A percentile compares a stretch with the other conserved stretches of the same genome.
These are phyloP conservation scores for Aspergillus hiratsukae DNA, from an alignment of 2,329 filamentous ascomycete species.

Conservation along the genomic window DNA sequence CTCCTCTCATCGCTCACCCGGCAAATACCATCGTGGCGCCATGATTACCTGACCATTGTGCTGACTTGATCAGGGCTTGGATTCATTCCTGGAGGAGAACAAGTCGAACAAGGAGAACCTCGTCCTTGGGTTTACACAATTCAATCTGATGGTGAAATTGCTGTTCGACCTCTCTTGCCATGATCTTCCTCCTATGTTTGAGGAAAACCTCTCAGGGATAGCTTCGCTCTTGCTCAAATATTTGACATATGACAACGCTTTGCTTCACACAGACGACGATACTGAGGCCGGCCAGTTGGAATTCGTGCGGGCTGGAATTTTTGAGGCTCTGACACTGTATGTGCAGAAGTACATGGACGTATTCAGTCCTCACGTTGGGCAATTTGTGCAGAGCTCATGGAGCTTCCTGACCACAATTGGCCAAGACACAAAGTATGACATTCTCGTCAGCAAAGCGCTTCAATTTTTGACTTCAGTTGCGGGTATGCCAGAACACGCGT, in stretches of 20 bases:
- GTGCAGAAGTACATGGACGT: conserved; percentile 94
- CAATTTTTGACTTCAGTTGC: conserved; percentile 92
- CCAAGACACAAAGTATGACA: conserved; percentile 86
- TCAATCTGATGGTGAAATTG: conserved; percentile 86
- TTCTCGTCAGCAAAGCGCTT: conserved; percentile 87
- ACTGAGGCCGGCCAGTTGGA: conserved; percentile 79
- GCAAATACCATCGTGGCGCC: not conserved
- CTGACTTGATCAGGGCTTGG: conserved; percentile 38
- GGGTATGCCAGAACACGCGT: conserved; percentile 69
- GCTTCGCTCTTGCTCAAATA: conserved; percentile 86
- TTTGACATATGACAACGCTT: conserved; percentile 78
- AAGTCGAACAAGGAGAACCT: conserved; percentile 70
- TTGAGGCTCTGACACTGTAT: conserved; percentile 83
- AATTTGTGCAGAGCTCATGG: conserved; percentile 90
- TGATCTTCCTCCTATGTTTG: conserved; percentile 89
- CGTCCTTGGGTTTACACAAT: conserved; percentile 73
- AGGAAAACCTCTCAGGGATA: conserved; percentile 76
- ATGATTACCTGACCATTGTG: not conserved
- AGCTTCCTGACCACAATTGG: conserved; percentile 82
- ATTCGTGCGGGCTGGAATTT: conserved; percentile 87
- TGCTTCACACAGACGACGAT: conserved; percentile 83
- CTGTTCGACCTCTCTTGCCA: conserved; percentile 97
- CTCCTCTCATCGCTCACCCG: not conserved
- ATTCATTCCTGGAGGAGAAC: conserved; percentile 63
- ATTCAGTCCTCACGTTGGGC: conserved; percentile 72